Percentiles rank a stretch among this genome's conserved stretches.
Evolutionary conservation across 73 alveolate species (phyloP).

Genomic region (Paramecium pentaurelia): DNA sequence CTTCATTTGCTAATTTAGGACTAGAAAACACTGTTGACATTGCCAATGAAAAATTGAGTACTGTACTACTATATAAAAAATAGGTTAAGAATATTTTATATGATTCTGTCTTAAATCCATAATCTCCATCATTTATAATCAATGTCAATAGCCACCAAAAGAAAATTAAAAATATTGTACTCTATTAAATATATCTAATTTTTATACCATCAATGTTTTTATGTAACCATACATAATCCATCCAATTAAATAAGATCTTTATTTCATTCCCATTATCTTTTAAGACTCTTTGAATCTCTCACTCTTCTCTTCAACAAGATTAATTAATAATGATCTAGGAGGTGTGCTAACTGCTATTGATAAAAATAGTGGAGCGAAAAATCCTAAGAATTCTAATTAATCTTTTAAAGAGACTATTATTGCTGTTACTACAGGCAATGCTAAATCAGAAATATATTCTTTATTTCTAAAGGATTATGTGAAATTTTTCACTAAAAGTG

Average conservation of each 20-base stretch:
- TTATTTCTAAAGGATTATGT: neutral
- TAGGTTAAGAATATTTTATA: conserved; percentile 12
- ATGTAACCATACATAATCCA: conserved; percentile 41
- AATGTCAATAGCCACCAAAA: neutral
- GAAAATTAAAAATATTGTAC: neutral
- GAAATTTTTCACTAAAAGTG: neutral
- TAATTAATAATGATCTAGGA: conserved; percentile 34
- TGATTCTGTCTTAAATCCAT: neutral
- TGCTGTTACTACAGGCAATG: neutral
- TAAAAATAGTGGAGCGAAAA: neutral
- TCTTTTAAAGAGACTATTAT: neutral
- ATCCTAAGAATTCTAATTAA: neutral
- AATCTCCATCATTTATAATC: conserved; percentile 27
- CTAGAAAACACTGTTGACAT: conserved; percentile 37
- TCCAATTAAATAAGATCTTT: conserved; percentile 21
- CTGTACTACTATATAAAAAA: neutral
- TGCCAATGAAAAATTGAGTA: neutral
- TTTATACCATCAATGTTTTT: conserved; percentile 18
- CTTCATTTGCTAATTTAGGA: conserved; percentile 47
- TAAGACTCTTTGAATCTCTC: conserved; percentile 53
- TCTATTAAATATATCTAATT: neutral
- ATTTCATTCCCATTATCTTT: conserved; percentile 55
- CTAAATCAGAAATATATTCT: neutral
- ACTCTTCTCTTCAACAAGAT: conserved; percentile 42
- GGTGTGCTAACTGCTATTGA: neutral